Evolutionary conservation across 2,329 filamentous ascomycete genomes (phyloP).

Genomic region (Cordyceps pruinosa): DNA sequence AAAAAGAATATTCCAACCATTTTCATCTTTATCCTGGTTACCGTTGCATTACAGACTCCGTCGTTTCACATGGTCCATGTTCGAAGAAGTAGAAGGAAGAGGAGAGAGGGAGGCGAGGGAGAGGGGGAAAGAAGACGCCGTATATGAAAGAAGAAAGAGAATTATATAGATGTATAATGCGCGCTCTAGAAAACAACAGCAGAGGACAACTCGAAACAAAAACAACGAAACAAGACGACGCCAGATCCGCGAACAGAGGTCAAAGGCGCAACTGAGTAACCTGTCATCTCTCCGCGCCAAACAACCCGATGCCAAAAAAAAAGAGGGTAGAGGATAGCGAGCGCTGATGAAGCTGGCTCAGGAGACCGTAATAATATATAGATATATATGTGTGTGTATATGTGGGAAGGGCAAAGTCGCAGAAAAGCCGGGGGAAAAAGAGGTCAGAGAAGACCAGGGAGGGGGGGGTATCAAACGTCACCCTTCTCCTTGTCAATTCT

Average conservation of each 20-base stretch:
- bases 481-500: neutral
- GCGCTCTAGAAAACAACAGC: neutral
- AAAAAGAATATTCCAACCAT: slow-evolving; percentile 6
- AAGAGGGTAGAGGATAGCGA: neutral
- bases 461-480: no score
- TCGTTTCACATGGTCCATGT: no score
- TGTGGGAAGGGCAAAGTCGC: neutral
- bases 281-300: neutral
- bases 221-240: neutral
- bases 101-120: no score
- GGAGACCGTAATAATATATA: neutral
- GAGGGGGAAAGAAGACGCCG: no score
- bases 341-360: slow-evolving; percentile 2
- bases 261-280: neutral
- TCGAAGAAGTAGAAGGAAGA: no score
- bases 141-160: neutral
- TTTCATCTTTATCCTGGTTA: no score
- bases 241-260: neutral
- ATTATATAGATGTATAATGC: neutral
- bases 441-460: neutral
- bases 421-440: neutral
- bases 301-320: neutral
- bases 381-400: neutral
- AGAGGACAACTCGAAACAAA: no score
- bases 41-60: no score